Evolutionary conservation across 2,329 filamentous ascomycete genomes (phyloP), one percentile per base, ranked within the genome.

Genomic region (Claviceps sp.): DNA sequence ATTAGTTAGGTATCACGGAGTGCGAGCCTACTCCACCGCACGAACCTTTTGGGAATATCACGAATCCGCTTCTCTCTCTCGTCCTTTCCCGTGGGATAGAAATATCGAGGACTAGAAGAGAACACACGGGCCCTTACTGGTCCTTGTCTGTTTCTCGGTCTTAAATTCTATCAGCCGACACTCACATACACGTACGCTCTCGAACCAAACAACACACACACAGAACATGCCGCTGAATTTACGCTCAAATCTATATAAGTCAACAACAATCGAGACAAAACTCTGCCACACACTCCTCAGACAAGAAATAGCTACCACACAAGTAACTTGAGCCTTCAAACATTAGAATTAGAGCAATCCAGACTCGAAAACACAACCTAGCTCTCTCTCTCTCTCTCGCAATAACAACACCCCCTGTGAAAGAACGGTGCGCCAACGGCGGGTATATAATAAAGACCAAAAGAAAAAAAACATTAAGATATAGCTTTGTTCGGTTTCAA

Each of bases 401-500:
- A 34, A 34, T 34, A 34, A 34, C 9, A 34, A 34, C 9, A 34
- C 9, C 3, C 38, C 38, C n/a, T 34, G 43, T 4, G 24, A 22
- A 41, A 37, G 24, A 45, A 43, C 22, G 37, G 37, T 16, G 18
- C 44, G 48, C 7, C 40, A 49, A 37, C 22, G 26, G 49, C 47
- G 52, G 52, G 52, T 54, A 54, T 52, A 52, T 50, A 53, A 52
- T 51, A 54, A 49, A 48, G 49, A 51, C 53, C 49, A 53, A 9
- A 51, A 53, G 51, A 51, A 50, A 51, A 52, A 52, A 51, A 47
- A 54, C 37, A 50, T 53, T 44, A 48, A 16, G 41, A 5, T 47
- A 54, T 40, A 49, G 42, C 37, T 20, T 37, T 18, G 30, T 34
- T 34, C 30, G 30, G 30, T 34, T 16, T 44, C 14, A 5, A 26